A percentile compares a stretch with the other conserved stretches of the same genome.
These are phyloP conservation scores for Lasiosphaeria ovina DNA, from an alignment of 495 filamentous ascomycete species.

Conservation along the genomic window DNA sequence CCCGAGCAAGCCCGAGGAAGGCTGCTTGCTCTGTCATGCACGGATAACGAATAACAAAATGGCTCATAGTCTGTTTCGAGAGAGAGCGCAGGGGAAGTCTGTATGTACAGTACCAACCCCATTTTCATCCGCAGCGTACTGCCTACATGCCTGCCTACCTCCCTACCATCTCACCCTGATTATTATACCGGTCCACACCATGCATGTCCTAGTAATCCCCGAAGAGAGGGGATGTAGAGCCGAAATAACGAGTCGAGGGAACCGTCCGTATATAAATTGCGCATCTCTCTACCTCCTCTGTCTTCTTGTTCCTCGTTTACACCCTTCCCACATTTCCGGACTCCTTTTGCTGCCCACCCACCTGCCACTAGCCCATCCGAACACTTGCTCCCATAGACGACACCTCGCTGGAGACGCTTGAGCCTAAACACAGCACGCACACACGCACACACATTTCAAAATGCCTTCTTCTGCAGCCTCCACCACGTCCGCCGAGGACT, in stretches of 20 bases:
- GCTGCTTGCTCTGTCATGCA: no score
- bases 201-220: slow-evolving; percentile 4
- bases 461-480: slow-evolving; percentile 17
- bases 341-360: background rate
- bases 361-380: background rate
- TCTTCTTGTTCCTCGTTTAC: background rate
- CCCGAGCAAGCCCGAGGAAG: background rate
- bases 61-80: slow-evolving; percentile 13
- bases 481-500: slow-evolving; percentile 13
- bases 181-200: background rate
- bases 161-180: background rate
- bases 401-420: background rate
- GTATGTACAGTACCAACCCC: no score
- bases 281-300: background rate
- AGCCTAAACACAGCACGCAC: background rate
- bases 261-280: slow-evolving; percentile 1
- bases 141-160: background rate
- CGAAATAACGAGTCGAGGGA: background rate
- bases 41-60: slow-evolving; percentile 4
- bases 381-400: background rate
- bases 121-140: no score
- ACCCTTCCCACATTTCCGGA: background rate
- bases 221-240: background rate
- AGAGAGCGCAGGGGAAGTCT: background rate
- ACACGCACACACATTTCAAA: slow-evolving; percentile 5